Evolutionary conservation across 1,139 yeast genomes (phyloP).

Genomic region (Scheffersomyces stambukii): DNA sequence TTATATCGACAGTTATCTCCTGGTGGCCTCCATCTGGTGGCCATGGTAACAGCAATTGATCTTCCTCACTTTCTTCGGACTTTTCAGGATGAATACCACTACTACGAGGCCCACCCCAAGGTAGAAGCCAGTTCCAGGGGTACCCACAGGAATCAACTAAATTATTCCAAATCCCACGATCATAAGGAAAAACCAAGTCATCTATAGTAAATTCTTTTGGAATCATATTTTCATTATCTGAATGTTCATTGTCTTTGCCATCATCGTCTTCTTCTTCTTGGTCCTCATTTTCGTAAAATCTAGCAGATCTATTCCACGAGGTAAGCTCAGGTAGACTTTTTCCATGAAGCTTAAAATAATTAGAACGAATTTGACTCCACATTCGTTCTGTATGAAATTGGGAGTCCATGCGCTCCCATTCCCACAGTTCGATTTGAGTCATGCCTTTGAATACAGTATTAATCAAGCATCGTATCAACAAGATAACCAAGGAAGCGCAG

Average conservation of each 20-base stretch:
- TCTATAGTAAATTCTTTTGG: slow-evolving; percentile 45
- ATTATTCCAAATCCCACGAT: slow-evolving; percentile 59
- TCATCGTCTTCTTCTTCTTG: slow-evolving; percentile 10
- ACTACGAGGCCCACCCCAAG: slow-evolving; percentile 54
- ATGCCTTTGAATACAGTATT: slow-evolving; percentile 65
- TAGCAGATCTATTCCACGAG: slow-evolving; percentile 40
- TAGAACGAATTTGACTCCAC: slow-evolving; percentile 48
- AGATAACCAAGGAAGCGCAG: slow-evolving; percentile 49
- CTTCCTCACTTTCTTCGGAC: slow-evolving; percentile 51
- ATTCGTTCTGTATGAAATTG: slow-evolving; percentile 53
- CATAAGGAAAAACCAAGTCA: slow-evolving; percentile 77
- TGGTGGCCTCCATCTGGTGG: slow-evolving; percentile 78
- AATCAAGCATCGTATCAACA: slow-evolving; percentile 58
- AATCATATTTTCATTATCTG: slow-evolving; percentile 10
- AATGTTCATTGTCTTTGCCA: slow-evolving; percentile 6
- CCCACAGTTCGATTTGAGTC: slow-evolving; percentile 94
- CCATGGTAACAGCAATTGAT: slow-evolving; percentile 71
- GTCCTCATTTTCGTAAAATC: slow-evolving; percentile 14
- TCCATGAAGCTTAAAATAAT: slow-evolving; percentile 41
- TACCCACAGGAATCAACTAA: slow-evolving; percentile 49
- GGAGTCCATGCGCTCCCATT: slow-evolving; percentile 71
- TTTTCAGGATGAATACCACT: slow-evolving; percentile 48
- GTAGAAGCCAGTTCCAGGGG: slow-evolving; percentile 62
- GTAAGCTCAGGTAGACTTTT: slow-evolving; percentile 42
- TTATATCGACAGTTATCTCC: slow-evolving; percentile 18